These are phyloP conservation scores for Dichotomocladium elegans DNA, from an alignment of 371 early-diverging fungal genomes.

Conservation along the genomic window DNA sequence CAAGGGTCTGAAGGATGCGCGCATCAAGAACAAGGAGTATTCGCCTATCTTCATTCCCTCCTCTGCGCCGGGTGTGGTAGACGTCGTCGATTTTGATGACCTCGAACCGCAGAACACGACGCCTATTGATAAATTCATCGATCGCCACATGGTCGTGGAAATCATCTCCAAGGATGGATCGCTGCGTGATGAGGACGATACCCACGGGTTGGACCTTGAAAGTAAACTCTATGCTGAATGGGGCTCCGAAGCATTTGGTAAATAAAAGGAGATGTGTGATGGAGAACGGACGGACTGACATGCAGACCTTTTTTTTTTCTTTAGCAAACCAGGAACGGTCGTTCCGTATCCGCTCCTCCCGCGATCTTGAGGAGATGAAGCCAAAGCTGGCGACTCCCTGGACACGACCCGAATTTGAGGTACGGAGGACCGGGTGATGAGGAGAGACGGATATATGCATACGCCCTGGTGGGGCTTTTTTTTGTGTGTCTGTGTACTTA, in stretches of 20 bases:
- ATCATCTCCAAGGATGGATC: constrained; percentile 38
- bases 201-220: constrained; percentile 43
- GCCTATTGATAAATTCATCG: constrained; percentile 22
- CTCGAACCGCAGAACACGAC: constrained; percentile 22
- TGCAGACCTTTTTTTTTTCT: background rate
- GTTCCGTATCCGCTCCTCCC: constrained; percentile 2
- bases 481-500: background rate
- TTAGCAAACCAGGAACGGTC: constrained; percentile 8
- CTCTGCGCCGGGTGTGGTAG: constrained; percentile 5
- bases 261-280: background rate
- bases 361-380: constrained; percentile 6
- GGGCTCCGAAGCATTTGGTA: constrained; percentile 33
- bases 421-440: no score
- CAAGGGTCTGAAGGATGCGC: constrained; percentile 25
- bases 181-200: constrained; percentile 42
- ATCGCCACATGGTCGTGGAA: constrained; percentile 32
- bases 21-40: constrained; percentile 29
- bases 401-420: background rate
- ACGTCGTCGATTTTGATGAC: constrained; percentile 18
- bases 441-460: no score
- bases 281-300: background rate
- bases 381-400: constrained; percentile 11
- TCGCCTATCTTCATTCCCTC: constrained; percentile 23
- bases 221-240: constrained; percentile 43
- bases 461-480: background rate